These are phyloP conservation scores for Saturnispora serradocipensis DNA, from an alignment of 805 yeast genomes.

Conservation along the genomic window DNA sequence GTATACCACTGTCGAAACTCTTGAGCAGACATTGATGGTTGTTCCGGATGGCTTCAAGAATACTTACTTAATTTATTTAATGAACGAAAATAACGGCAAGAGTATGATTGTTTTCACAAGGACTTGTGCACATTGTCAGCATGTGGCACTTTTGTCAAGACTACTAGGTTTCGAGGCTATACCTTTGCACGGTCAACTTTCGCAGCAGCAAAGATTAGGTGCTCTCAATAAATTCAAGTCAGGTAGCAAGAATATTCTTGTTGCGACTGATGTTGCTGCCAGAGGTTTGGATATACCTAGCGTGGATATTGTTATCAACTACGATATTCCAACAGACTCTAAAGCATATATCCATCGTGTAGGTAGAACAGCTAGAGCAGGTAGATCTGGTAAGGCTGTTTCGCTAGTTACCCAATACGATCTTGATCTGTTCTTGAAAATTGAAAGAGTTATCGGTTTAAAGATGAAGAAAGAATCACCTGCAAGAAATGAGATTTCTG, in stretches of 20 bases:
- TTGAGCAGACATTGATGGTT: slow-evolving; percentile 79
- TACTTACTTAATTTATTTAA: slow-evolving; percentile 70
- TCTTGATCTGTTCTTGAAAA: slow-evolving; percentile 75
- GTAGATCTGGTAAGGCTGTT: slow-evolving; percentile 78
- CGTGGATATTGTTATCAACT: slow-evolving; percentile 84
- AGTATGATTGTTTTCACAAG: slow-evolving; percentile 84
- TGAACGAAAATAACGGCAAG: slow-evolving; percentile 79
- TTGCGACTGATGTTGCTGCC: slow-evolving; percentile 88
- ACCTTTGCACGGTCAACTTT: slow-evolving; percentile 88
- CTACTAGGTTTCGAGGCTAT: slow-evolving; percentile 80
- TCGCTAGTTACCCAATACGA: slow-evolving; percentile 93
- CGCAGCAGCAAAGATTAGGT: slow-evolving; percentile 78
- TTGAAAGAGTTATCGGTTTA: slow-evolving; percentile 78
- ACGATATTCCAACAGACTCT: slow-evolving; percentile 91
- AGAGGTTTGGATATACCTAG: slow-evolving; percentile 95
- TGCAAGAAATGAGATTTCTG: slow-evolving; percentile 64
- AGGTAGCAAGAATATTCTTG: slow-evolving; percentile 57
- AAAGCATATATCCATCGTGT: slow-evolving; percentile 95
- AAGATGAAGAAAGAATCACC: slow-evolving; percentile 78
- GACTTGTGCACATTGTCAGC: slow-evolving; percentile 91
- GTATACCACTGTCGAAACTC: slow-evolving; percentile 90
- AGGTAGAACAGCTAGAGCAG: slow-evolving; percentile 97
- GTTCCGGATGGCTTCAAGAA: slow-evolving; percentile 90
- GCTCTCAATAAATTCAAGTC: slow-evolving; percentile 72
- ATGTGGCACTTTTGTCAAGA: slow-evolving; percentile 74